phyloP scores from a whole-genome alignment of 164 flowering plant species.

The Tetracentron sinense region DNA sequence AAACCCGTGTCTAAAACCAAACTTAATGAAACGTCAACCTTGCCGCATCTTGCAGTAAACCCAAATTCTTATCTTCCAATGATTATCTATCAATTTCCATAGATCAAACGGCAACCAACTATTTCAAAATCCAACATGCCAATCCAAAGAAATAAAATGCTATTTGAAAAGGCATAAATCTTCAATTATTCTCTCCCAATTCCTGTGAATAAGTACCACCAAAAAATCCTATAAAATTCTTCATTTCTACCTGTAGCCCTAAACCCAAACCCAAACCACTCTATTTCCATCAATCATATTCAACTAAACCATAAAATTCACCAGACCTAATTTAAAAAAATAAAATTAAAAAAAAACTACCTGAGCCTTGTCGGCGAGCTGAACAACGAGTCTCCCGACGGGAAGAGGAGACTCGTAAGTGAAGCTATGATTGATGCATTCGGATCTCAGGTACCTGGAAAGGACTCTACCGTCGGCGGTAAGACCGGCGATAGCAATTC shows the following conservation, averaged over 20 bases:
- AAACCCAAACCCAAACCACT: background rate
- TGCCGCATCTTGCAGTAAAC: no score
- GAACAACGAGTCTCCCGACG: conserved; percentile 91
- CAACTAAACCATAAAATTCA: background rate
- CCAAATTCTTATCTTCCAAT: no score
- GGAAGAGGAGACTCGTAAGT: conserved; percentile 87
- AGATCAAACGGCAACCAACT: no score
- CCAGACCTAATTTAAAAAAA: background rate
- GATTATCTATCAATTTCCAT: no score
- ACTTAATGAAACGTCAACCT: no score
- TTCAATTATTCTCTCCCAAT: background rate
- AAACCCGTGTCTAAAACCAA: no score
- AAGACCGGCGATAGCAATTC: conserved; percentile 93
- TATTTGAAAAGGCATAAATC: no score
- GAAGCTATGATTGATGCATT: conserved; percentile 71
- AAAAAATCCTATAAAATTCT: background rate
- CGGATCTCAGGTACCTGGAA: conserved; percentile 71
- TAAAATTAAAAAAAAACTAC: conserved; percentile 26
- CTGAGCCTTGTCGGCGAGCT: conserved; percentile 98
- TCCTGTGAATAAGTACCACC: background rate
- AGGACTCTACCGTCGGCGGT: conserved; percentile 97
- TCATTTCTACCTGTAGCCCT: background rate
- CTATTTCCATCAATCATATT: background rate
- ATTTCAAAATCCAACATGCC: no score
- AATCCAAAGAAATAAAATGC: no score